Percentiles rank a stretch among this genome's conserved stretches.
phyloP scores from a whole-genome alignment of 2,329 filamentous ascomycete genomes.

The Myriosclerotinia curreyana region DNA sequence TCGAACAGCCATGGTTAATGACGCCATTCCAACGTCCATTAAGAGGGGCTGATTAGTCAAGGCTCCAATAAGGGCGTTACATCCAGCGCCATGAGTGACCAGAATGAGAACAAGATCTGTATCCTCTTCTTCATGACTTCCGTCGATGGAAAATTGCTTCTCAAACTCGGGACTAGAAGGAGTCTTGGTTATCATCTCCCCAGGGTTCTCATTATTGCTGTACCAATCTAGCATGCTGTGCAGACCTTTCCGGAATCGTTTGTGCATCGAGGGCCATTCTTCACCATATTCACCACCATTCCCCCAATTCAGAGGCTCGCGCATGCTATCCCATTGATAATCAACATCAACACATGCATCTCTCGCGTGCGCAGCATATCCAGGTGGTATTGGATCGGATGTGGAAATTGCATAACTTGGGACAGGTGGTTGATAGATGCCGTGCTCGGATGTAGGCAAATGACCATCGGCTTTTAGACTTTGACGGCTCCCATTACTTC shows the following conservation, averaged over 20 bases:
- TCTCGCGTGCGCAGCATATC: conserved; percentile 85
- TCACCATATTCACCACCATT: conserved; percentile 85
- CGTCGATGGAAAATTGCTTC: conserved; percentile 33
- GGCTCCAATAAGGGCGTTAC: conserved; percentile 90
- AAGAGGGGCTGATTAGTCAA: conserved; percentile 89
- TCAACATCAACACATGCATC: conserved; percentile 86
- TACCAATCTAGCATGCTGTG: conserved; percentile 85
- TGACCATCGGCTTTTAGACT: conserved; percentile 24
- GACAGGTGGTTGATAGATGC: conserved; percentile 67
- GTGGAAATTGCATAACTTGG: conserved; percentile 81
- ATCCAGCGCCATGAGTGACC: conserved; percentile 92
- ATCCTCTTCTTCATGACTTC: conserved; percentile 55
- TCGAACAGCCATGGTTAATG: conserved; percentile 80
- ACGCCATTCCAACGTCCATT: conserved; percentile 85
- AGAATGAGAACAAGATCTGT: conserved; percentile 78
- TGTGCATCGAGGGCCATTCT: conserved; percentile 96
- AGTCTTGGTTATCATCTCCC: conserved; percentile 51
- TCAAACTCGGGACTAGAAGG: conserved; percentile 41
- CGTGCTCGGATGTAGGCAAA: conserved; percentile 32
- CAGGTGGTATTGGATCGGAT: conserved; percentile 77
- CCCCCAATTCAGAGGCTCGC: conserved; percentile 74
- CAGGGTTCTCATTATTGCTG: conserved; percentile 51
- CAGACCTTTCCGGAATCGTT: conserved; percentile 76
- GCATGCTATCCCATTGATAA: conserved; percentile 93
- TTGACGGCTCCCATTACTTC: conserved; percentile 33